A percentile compares a stretch with the other conserved stretches of the same genome.
Evolutionary conservation across 2,329 filamentous ascomycete species (phyloP).

Genomic region (Hypoxylon sp.): DNA sequence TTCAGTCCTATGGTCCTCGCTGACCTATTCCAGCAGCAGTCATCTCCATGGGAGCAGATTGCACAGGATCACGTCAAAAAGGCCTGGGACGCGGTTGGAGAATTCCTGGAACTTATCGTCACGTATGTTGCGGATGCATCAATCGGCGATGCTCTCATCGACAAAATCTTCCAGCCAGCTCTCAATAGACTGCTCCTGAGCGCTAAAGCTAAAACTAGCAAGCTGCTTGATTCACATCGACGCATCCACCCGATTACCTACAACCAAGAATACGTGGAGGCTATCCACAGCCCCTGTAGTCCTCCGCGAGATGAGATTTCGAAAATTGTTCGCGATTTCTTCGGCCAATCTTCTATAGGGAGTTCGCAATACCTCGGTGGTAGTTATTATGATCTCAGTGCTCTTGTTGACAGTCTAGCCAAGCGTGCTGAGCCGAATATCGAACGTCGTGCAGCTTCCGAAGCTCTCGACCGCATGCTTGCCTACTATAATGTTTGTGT

Average conservation of each 20-base stretch:
- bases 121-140: constrained; percentile 57
- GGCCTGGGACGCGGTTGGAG: constrained; percentile 61
- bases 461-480: constrained; percentile 56
- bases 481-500: constrained; percentile 57
- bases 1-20: constrained; percentile 73
- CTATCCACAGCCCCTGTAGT: constrained; percentile 52
- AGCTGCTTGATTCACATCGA: constrained; percentile 64
- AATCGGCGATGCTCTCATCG: constrained; percentile 57
- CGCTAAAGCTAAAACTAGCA: constrained; percentile 59
- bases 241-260: constrained; percentile 68
- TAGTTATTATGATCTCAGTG: constrained; percentile 36
- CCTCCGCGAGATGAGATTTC: constrained; percentile 34
- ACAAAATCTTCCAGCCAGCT: constrained; percentile 58
- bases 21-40: constrained; percentile 74
- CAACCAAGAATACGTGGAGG: constrained; percentile 63
- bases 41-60: constrained; percentile 66
- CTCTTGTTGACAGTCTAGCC: constrained; percentile 41
- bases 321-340: constrained; percentile 47
- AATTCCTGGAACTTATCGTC: constrained; percentile 66
- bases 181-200: constrained; percentile 56
- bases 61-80: constrained; percentile 65
- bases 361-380: background rate
- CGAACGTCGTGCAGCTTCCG: constrained; percentile 50
- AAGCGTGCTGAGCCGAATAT: constrained; percentile 47
- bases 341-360: constrained; percentile 27